Base-by-base conservation (phyloP, 345 rosid species). In the Limnanthes douglasii region DNA sequence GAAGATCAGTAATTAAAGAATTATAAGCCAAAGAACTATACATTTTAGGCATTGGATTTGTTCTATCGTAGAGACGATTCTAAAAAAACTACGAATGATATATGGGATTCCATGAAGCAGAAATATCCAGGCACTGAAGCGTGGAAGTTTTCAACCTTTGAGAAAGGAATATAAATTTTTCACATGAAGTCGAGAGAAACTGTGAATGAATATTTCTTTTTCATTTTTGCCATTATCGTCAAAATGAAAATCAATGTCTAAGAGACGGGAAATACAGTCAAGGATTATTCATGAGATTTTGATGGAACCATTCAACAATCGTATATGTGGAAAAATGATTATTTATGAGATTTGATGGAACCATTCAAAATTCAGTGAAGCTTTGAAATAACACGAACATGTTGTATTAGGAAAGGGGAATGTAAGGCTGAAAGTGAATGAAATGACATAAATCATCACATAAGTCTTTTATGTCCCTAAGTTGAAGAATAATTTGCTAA, bases 401-500 rank as follows among this genome's bases (percentile, higher is more conserved):
- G 24, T 21, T 7, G 7, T 21, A 21, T 3, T 21, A 3, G 24
- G 24, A 21, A 21, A 21, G 7, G 24, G 24, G 4, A 21, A 21
- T 21, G 24, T 21, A 21, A 4, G 24, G 24, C n/a, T n/a, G n/a
- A n/a, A n/a, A n/a, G n/a, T n/a, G 46, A 28, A 41, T 15, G 46
- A 11, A 8, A n/a, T 27, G 8, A 9, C 8, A 15, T 24, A 26
- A 1, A 28, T 41, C 11, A 17, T 41, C 3, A 41, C 23, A 8
- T 5, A 18, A 15, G 46, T 18, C 2, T 41, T 25, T 21, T 41
- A 23, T 39, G 31, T 39, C 4, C 44, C 44, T 8, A 32, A 23
- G 21, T 14, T 39, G 17, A 39, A 39, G 26, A 41, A 26, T 11
- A 41, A 41, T 28, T 17, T 26, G 34, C 8, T 41, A 34, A 41